Percentiles rank a stretch among this genome's conserved stretches.
Conservation (phyloP, 257 asterid species). For the Apocynum venetum region DNA sequence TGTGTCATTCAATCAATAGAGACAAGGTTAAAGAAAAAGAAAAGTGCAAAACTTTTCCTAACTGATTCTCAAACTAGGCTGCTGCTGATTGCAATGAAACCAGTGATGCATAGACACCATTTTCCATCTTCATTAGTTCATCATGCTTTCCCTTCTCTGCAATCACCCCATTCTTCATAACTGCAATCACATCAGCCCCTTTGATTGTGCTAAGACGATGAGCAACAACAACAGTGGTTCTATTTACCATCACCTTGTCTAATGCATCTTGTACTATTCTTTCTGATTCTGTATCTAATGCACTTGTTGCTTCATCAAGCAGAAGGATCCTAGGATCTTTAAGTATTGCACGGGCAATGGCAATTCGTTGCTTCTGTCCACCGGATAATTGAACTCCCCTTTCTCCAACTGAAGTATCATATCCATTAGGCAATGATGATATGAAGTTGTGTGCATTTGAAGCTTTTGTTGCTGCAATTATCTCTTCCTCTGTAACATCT, state of each 20-base stretch:
- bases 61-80: not conserved
- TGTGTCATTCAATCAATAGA: not conserved
- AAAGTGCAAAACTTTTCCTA: not conserved
- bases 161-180: conserved; percentile 66
- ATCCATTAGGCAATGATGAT: conserved; percentile 68
- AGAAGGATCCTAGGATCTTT: conserved; percentile 61
- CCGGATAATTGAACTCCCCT: conserved; percentile 70
- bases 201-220: conserved; percentile 63
- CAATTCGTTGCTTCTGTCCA: conserved; percentile 71
- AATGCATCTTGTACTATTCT: conserved; percentile 65
- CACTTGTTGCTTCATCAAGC: conserved; percentile 83
- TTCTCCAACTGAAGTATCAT: conserved; percentile 66
- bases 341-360: conserved; percentile 65
- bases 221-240: conserved; percentile 73
- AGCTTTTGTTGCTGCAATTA: conserved; percentile 54
- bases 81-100: conserved; percentile 50
- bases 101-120: conserved; percentile 67
- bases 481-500: conserved; percentile 54
- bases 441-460: conserved; percentile 77
- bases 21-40: not conserved
- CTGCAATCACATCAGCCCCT: conserved; percentile 69
- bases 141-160: conserved; percentile 71
- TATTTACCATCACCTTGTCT: conserved; percentile 59
- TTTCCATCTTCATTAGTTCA: conserved; percentile 44
- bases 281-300: conserved; percentile 70